Percentiles rank a stretch among this genome's conserved stretches.
Conservation (phyloP, 2,329 filamentous ascomycete genomes). For the Pseudopithomyces maydicus region DNA sequence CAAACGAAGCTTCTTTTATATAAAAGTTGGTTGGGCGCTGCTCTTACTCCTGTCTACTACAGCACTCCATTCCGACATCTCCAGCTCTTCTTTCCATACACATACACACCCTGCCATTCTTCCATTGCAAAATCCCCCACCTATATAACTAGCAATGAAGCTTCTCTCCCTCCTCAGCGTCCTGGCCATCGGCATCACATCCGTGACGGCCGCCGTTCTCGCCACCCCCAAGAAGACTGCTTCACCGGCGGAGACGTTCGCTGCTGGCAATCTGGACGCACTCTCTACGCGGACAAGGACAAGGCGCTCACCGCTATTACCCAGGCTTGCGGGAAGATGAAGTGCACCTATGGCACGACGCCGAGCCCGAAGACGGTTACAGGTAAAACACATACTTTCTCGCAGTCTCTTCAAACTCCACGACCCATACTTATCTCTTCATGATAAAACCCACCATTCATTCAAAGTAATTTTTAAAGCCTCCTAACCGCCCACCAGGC, state of each 20-base stretch:
- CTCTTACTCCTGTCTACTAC: too few species aligned
- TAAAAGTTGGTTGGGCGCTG: too few species aligned
- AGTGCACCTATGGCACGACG: conserved; percentile 10
- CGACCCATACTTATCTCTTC: not conserved
- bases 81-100: not conserved
- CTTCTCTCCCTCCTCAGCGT: not conserved
- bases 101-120: not conserved
- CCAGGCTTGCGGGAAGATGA: conserved; percentile 5
- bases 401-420: not conserved
- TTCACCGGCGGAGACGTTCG: not conserved
- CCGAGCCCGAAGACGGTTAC: not conserved
- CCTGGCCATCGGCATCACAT: not conserved
- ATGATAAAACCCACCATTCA: too few species aligned
- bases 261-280: conserved; percentile 2
- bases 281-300: not conserved
- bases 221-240: not conserved
- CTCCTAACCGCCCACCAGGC: conserved; percentile 2
- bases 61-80: not conserved
- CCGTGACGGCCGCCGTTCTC: not conserved
- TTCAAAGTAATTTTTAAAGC: too few species aligned
- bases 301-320: conserved; percentile 5
- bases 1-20: too few species aligned
- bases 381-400: not conserved
- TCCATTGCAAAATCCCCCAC: not conserved
- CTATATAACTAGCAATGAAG: not conserved